Percentiles rank a stretch among this genome's conserved stretches.
Evolutionary conservation across 2,329 filamentous ascomycete species (phyloP).

Genomic region (Pseudogymnoascus sp.): DNA sequence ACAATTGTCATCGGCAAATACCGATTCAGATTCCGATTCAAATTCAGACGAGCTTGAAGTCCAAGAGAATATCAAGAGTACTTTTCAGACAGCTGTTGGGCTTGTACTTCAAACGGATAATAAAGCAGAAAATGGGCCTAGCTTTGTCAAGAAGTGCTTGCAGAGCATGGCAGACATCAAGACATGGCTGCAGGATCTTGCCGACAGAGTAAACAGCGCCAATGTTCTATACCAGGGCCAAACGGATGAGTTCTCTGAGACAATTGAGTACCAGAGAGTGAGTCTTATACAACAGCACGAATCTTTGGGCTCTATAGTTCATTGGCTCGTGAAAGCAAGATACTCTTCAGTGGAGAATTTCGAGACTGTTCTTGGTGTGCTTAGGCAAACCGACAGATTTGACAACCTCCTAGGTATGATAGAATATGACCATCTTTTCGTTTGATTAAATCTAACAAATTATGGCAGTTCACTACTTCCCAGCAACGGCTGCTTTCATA

Average conservation of each 20-base stretch:
- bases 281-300: conserved; percentile 89
- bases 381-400: conserved; percentile 70
- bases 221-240: conserved; percentile 65
- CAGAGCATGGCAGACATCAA: conserved; percentile 70
- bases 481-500: conserved; percentile 70
- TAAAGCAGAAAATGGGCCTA: conserved; percentile 44
- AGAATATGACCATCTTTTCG: not conserved
- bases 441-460: conserved; percentile 19
- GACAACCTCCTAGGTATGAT: conserved; percentile 53
- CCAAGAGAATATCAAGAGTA: conserved; percentile 44
- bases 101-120: conserved; percentile 43
- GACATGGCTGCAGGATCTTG: conserved; percentile 66
- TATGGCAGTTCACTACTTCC: conserved; percentile 69
- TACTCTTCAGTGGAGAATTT: conserved; percentile 69
- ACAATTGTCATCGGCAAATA: conserved; percentile 42
- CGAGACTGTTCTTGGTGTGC: conserved; percentile 57
- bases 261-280: conserved; percentile 70
- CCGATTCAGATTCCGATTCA: conserved; percentile 38
- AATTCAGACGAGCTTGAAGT: conserved; percentile 45
- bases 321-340: conserved; percentile 69
- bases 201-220: conserved; percentile 69
- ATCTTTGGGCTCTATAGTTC: conserved; percentile 72
- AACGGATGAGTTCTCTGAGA: conserved; percentile 62
- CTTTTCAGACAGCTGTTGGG: conserved; percentile 50
- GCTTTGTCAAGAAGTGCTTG: conserved; percentile 70